A percentile compares a stretch with the other conserved stretches of the same genome.
Evolutionary conservation across 306 rosid species (phyloP).

Genomic region (Quercus aquifolioides): DNA sequence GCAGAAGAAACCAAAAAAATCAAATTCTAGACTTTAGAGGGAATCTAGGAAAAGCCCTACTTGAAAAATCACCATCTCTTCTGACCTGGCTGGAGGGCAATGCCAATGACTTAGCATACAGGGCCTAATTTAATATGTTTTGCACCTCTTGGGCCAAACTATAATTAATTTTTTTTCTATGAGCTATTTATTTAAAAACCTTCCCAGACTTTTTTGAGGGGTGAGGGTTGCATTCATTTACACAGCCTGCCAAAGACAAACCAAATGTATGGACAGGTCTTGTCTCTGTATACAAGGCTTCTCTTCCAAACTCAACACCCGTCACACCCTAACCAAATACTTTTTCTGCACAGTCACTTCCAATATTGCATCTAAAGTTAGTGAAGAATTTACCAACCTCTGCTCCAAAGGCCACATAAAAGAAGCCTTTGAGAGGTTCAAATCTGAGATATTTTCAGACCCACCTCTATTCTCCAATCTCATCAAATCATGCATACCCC

Average conservation of each 20-base stretch:
- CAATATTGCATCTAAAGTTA: slow-evolving; percentile 20
- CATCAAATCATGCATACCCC: slow-evolving; percentile 61
- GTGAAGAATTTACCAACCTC: slow-evolving; percentile 38
- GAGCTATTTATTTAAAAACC: no score
- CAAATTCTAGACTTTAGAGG: no score
- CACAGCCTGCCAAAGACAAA: not conserved
- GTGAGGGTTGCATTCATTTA: no score
- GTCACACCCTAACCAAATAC: slow-evolving; percentile 8
- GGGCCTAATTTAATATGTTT: no score
- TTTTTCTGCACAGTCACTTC: slow-evolving; percentile 35
- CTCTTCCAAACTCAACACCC: slow-evolving; percentile 17
- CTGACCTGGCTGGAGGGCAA: no score
- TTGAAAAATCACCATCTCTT: no score
- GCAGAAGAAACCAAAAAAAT: no score
- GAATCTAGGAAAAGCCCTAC: no score
- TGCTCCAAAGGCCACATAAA: slow-evolving; percentile 54
- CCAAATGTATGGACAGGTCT: slow-evolving; percentile 47
- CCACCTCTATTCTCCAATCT: slow-evolving; percentile 73
- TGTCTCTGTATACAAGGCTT: slow-evolving; percentile 24
- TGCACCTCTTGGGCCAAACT: no score
- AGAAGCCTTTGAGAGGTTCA: slow-evolving; percentile 54
- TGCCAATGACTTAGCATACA: no score
- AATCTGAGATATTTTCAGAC: slow-evolving; percentile 50
- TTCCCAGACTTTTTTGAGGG: no score
- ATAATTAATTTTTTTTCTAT: no score